Base-by-base conservation (phyloP, 148 eudicot species). In the Cornus controversa region DNA sequence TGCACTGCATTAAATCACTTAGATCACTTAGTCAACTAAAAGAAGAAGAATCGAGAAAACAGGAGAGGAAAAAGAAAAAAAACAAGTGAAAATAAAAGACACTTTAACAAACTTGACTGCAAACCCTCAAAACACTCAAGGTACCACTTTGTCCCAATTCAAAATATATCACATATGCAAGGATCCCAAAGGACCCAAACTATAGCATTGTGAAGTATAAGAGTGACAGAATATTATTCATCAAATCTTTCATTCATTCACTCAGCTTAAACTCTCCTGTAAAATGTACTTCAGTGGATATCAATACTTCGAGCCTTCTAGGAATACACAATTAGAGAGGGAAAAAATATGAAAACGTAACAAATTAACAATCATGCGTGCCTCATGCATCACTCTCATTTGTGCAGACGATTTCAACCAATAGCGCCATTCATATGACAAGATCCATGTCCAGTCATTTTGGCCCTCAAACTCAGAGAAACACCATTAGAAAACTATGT, bases 1-100 rank as follows among this genome's bases (percentile, higher is more conserved):
- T 93, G 91, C 97, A 94, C 99, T 96, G 86, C 80, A 83, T 77
- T 73, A 28, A 76, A 86, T 69, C 40, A 82, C 24, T 22, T 24
- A 78, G 23, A 31, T 16, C 28, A 66, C 10, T 50, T 11, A 50
- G 34, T 31, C 34, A 31, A 31, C 34, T 31, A 0, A 1, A 31
- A 31, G 34, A 50, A 16, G 20, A 50, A 11, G 7, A 50, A 16
- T 50, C 34, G 4, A 31, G 34, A 31, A 31, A 50, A 13, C 3
- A 4, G 2, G 1, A 50, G 20, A 50, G 34, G 34, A 1, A 31
- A 31, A 31, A 31, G 4, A 31, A 31, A 3, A 50, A 11, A 50
- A 50, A 0, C 13, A 50, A 16, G 0, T 13, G 57, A 13, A 50
- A 7, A 50, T n/a, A 50, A 4, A 50, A 15, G 57, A 13, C 45